Conservation (phyloP, 2,329 filamentous ascomycete genomes). For the Monilinia vaccinii-corymbosi region DNA sequence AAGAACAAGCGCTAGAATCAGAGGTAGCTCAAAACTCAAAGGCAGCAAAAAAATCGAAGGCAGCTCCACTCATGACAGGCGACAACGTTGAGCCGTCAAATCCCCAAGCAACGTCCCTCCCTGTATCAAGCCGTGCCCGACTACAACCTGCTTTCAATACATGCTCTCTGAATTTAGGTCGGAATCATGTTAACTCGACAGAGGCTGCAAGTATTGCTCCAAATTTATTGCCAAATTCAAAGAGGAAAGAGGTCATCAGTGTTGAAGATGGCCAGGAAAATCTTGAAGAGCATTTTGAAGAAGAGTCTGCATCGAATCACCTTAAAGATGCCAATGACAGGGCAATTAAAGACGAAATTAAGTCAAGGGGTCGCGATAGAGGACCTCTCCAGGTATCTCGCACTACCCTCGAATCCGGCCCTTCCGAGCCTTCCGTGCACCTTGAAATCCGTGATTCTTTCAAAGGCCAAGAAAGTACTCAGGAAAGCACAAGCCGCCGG, state of each 20-base stretch:
- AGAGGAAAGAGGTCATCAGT: background rate
- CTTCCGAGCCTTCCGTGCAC: background rate
- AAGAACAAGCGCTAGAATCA: slow-evolving; percentile 36
- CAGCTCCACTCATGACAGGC: background rate
- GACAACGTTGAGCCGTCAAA: background rate
- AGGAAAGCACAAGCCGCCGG: background rate
- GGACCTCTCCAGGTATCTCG: background rate
- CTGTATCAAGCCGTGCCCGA: slow-evolving; percentile 3
- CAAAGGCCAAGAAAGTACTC: background rate
- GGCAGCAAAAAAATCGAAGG: background rate
- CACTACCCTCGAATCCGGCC: background rate
- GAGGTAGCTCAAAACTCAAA: background rate
- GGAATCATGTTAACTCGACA: background rate
- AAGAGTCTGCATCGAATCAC: background rate
- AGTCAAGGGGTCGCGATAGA: background rate
- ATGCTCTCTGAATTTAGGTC: background rate
- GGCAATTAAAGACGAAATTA: background rate
- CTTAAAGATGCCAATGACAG: background rate
- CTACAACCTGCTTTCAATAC: background rate
- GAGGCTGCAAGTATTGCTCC: background rate
- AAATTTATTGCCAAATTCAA: background rate
- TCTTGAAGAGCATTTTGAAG: background rate
- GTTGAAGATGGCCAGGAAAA: slow-evolving; percentile 4
- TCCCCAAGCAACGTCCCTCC: background rate
- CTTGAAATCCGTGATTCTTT: background rate